A percentile compares a stretch with the other conserved stretches of the same genome.
These are phyloP conservation scores for Macrophomina phaseolina DNA, from an alignment of 2,329 filamentous ascomycete genomes.

Conservation along the genomic window DNA sequence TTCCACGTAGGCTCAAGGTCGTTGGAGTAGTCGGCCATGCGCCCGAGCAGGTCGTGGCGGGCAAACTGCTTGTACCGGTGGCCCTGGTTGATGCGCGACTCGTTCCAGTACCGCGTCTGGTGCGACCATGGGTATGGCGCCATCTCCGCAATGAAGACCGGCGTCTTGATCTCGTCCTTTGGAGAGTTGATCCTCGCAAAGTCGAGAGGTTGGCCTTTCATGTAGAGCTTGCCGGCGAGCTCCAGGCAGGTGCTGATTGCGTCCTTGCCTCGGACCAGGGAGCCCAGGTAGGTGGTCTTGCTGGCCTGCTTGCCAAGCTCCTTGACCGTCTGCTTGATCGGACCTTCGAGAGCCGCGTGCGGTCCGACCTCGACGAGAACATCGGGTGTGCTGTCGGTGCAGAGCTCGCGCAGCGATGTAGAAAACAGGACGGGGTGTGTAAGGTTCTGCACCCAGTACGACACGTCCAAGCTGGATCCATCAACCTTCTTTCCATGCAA, in stretches of 20 bases:
- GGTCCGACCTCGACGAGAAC: slow-evolving; percentile 38
- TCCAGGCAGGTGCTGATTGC: slow-evolving; percentile 22
- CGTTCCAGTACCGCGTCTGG: slow-evolving; percentile 31
- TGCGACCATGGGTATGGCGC: slow-evolving; percentile 39
- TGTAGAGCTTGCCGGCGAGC: slow-evolving; percentile 33
- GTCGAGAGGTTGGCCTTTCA: slow-evolving; percentile 30
- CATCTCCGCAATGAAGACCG: slow-evolving; percentile 31
- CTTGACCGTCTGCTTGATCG: slow-evolving; percentile 25
- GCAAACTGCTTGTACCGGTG: slow-evolving; percentile 20
- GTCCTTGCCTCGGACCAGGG: slow-evolving; percentile 22
- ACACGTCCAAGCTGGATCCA: slow-evolving; percentile 4
- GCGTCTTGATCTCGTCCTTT: slow-evolving; percentile 27
- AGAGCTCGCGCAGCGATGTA: slow-evolving; percentile 29
- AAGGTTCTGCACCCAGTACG: slow-evolving; percentile 50
- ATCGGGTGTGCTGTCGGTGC: slow-evolving; percentile 17
- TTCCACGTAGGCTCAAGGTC: slow-evolving; percentile 31
- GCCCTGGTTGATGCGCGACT: slow-evolving; percentile 26
- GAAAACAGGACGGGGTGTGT: slow-evolving; percentile 44
- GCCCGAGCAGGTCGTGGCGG: slow-evolving; percentile 36
- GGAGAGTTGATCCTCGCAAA: slow-evolving; percentile 35
- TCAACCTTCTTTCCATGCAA: slow-evolving; percentile 13
- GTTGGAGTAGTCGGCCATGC: slow-evolving; percentile 34
- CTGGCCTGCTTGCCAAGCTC: slow-evolving; percentile 19
- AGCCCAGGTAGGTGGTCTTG: slow-evolving; percentile 13
- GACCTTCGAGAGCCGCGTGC: slow-evolving; percentile 38